Conservation (phyloP, 306 rosid species). For the Lagenaria siceraria region DNA sequence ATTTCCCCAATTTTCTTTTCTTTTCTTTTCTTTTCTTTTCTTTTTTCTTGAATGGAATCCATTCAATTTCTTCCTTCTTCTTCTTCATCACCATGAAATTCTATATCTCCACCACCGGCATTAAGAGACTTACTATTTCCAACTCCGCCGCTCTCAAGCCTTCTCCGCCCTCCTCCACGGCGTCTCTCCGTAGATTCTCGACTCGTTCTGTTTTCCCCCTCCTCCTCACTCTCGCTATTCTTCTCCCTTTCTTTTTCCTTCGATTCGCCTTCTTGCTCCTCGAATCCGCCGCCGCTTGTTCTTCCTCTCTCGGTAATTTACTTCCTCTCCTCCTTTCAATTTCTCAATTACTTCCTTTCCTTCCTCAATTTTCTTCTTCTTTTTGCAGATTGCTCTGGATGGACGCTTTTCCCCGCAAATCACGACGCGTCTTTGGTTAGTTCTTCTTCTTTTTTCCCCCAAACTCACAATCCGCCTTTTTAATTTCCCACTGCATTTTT, state of each 20-base stretch:
- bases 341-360: not conserved
- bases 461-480: not conserved
- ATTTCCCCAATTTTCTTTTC: not conserved
- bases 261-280: constrained; percentile 61
- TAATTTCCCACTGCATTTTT: not conserved
- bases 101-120: constrained; percentile 65
- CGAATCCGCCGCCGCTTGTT: constrained; percentile 63
- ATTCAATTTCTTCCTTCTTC: constrained; percentile 1
- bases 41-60: not conserved
- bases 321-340: not conserved
- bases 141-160: constrained; percentile 28
- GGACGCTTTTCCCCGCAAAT: constrained; percentile 51
- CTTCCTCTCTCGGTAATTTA: constrained; percentile 38
- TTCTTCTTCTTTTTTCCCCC: not conserved
- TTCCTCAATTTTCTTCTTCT: not conserved
- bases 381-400: constrained; percentile 58
- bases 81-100: constrained; percentile 42
- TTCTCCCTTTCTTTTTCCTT: constrained; percentile 55
- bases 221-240: constrained; percentile 38
- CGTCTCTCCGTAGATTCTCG: constrained; percentile 40
- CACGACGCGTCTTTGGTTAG: constrained; percentile 57
- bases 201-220: constrained; percentile 38
- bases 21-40: not conserved
- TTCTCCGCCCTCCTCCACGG: constrained; percentile 18
- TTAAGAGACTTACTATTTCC: constrained; percentile 52